These are phyloP conservation scores for Henckelia pumila DNA, from an alignment of 257 asterid species.

Conservation along the genomic window DNA sequence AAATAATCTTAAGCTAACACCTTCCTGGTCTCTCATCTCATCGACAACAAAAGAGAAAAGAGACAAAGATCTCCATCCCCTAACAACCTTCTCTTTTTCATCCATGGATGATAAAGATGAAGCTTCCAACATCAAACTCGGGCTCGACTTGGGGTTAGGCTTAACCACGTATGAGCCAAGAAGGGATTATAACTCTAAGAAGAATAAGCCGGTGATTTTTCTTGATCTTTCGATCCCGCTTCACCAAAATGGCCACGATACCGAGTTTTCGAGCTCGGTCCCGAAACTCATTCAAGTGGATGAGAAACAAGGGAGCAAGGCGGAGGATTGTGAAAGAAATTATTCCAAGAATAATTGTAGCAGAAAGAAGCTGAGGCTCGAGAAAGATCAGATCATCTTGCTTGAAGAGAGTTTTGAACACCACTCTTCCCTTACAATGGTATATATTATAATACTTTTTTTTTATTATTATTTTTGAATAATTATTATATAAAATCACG, in stretches of 20 bases:
- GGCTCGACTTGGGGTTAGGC: slow-evolving; percentile 48
- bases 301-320: slow-evolving; percentile 21
- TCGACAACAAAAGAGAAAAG: background rate
- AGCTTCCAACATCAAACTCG: slow-evolving; percentile 36
- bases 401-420: slow-evolving; percentile 68
- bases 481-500: too few relatives aligned
- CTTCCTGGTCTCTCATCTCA: slow-evolving; percentile 18
- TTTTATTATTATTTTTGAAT: too few relatives aligned
- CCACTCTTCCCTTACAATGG: slow-evolving; percentile 54
- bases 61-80: background rate
- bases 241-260: slow-evolving; percentile 24
- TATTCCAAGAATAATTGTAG: slow-evolving; percentile 29
- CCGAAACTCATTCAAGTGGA: slow-evolving; percentile 23
- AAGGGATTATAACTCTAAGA: slow-evolving; percentile 25
- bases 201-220: slow-evolving; percentile 30
- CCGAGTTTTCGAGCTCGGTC: slow-evolving; percentile 8
- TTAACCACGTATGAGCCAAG: slow-evolving; percentile 28
- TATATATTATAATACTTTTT: slow-evolving; percentile 15
- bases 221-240: slow-evolving; percentile 48
- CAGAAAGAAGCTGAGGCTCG: slow-evolving; percentile 65
- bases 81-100: background rate
- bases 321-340: slow-evolving; percentile 24
- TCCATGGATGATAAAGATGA: slow-evolving; percentile 36
- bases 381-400: slow-evolving; percentile 51
- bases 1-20: slow-evolving; percentile 24